A percentile compares a stretch with the other conserved stretches of the same genome.
Evolutionary conservation across 768 basidiomycete species (phyloP).

Genomic region (Ramaria rubella): DNA sequence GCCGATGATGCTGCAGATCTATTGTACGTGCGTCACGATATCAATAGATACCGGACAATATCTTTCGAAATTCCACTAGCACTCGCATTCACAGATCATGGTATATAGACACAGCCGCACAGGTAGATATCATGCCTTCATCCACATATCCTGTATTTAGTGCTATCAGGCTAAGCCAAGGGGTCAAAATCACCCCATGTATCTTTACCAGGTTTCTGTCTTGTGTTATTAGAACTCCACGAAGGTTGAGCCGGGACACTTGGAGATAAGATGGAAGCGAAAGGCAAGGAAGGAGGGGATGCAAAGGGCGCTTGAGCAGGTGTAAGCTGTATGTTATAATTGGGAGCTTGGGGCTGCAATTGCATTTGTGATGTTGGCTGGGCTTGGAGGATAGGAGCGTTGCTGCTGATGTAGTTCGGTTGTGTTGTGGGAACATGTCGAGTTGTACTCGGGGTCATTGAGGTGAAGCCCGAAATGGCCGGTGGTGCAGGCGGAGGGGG

Average conservation of each 20-base stretch:
- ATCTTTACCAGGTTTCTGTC: conserved; percentile 47
- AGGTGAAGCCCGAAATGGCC: too few relatives aligned
- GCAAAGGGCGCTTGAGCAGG: conserved; percentile 17
- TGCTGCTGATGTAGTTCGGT: conserved; percentile 16
- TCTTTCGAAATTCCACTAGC: too few relatives aligned
- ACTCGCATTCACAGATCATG: too few relatives aligned
- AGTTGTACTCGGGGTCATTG: conserved; percentile 11
- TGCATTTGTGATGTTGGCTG: conserved; percentile 5
- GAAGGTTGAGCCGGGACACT: conserved; percentile 54
- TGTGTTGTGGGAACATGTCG: conserved; percentile 11
- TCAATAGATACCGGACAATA: too few relatives aligned
- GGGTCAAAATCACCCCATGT: conserved; percentile 85
- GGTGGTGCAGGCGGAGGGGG: conserved; percentile 27
- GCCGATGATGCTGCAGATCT: too few relatives aligned
- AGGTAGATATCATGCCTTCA: too few relatives aligned
- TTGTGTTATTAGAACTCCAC: conserved; percentile 31
- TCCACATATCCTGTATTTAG: neutral
- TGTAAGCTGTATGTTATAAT: conserved; percentile 40
- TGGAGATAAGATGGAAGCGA: conserved; percentile 17
- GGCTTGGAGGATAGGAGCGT: conserved; percentile 15
- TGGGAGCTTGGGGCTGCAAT: conserved; percentile 31
- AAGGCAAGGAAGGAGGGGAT: conserved; percentile 21
- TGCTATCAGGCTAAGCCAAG: conserved; percentile 28
- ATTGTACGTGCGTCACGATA: too few relatives aligned
- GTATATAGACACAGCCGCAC: too few relatives aligned